Evolutionary conservation across 305 asterid genomes (phyloP), one percentile per base, ranked within the genome.

Genomic region (Fraxinus angustifolia): DNA sequence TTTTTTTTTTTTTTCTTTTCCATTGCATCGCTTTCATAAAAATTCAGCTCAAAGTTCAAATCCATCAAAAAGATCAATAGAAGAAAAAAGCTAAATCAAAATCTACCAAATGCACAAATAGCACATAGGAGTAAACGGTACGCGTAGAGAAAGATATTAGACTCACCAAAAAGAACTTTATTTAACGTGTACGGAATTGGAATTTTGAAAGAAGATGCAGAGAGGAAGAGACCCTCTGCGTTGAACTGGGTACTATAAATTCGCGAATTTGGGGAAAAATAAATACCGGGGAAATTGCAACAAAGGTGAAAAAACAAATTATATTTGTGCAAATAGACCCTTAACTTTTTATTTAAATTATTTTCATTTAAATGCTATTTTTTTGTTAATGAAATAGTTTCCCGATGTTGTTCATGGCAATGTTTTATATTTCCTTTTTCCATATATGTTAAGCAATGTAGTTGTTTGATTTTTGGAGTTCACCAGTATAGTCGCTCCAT

Each of bases 51-150:
- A 56, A 19, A n/a, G 11, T 6, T 56, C 67, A 56, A 7, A 6
- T 77, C 81, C 23, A 7, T 56, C 77, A 42, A 34, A 76, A 58
- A 45, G 72, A 58, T 70, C 28, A 3, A 75, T 79, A 77, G 4
- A 21, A 50, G 23, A 65, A 67, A 56, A 36, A 38, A 72, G 31
- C 71, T 0, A 38, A 48, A 72, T 77, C 19, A 30, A 42, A 65
- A 76, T 38, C 80, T 28, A 56, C 67, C 28, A 17, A 56, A 17
- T n/a, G 28, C 28, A 6, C 67, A 17, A 17, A n/a, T 17, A 1
- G 12, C 10, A 56, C 12, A 17, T 19, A 56, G 67, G 3, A n/a
- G 28, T 56, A 56, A 56, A 5, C 7, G 1, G 10, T 17, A 56
- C 12, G 21, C 11, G 28, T 5, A 17, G 10, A 56, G 28, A 6